phyloP scores from a whole-genome alignment of 805 yeast genomes.

The Candida hungchunana region DNA sequence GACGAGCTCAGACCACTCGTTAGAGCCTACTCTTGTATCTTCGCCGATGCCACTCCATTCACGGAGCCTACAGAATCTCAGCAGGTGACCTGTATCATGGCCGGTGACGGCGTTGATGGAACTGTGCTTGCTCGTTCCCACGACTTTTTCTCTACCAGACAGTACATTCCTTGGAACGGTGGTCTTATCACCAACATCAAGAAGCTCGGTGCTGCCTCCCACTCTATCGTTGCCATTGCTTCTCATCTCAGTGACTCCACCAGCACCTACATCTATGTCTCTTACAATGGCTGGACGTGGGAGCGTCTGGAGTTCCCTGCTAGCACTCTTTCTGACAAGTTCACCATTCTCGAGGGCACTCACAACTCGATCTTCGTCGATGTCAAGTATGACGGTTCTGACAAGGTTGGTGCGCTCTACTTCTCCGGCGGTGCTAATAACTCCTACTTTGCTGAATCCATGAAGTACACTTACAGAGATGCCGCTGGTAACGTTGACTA shows the following conservation, averaged over 20 bases:
- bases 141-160: conserved; percentile 41
- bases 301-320: conserved; percentile 30
- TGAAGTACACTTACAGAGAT: conserved; percentile 37
- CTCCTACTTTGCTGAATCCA: conserved; percentile 40
- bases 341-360: conserved; percentile 35
- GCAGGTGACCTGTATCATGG: conserved; percentile 41
- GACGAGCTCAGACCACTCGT: conserved; percentile 28
- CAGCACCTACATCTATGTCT: conserved; percentile 27
- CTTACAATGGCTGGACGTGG: conserved; percentile 34
- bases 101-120: conserved; percentile 34
- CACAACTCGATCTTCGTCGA: conserved; percentile 38
- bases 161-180: conserved; percentile 29
- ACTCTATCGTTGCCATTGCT: conserved; percentile 33
- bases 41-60: conserved; percentile 27
- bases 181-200: conserved; percentile 30
- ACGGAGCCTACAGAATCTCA: conserved; percentile 25
- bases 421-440: conserved; percentile 47
- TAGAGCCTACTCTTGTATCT: conserved; percentile 32
- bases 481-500: conserved; percentile 30
- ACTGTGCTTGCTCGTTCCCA: conserved; percentile 34
- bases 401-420: conserved; percentile 29
- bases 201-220: conserved; percentile 33
- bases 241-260: conserved; percentile 23
- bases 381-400: conserved; percentile 22
- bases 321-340: conserved; percentile 19